Base-by-base conservation (phyloP, 1,139 yeast species). In the Protomyces lactucae-debilis region DNA sequence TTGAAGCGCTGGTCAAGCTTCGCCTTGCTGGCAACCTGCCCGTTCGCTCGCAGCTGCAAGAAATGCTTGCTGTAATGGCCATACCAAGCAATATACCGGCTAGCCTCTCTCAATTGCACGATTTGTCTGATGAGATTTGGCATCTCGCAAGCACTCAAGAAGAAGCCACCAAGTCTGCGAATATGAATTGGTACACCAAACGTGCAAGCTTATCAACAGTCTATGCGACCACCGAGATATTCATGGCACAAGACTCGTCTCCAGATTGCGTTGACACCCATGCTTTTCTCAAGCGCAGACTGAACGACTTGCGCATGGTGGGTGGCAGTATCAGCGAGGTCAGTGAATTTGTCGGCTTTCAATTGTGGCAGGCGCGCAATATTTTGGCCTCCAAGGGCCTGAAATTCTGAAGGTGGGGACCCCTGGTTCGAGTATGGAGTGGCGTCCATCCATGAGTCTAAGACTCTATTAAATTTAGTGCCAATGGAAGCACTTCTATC, bases 141-240 rank as follows among this genome's bases (percentile, higher is more conserved):
- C 90, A 77, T 74, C 84, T 84, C 70, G 85, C 96, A 0, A 16
- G 23, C 18, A 43, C 48, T 5, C 48, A n/a, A 2, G 48, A 43
- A 9, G 48, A 43, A n/a, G 95, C 92, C 2, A 97, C 92, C 73
- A 76, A 79, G 64, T 84, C 95, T n/a, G 83, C 86, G 67, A 97
- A 90, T 74, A 86, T 88, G 74, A 86, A 89, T 2, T 93, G 99
- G 99, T 93, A 93, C 74, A 79, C 95, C n/a, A 88, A 91, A 73
- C 79, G 98, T 69, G 77, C 86, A 35, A 82, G 88, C 4, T 74
- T 92, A 36, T 81, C 90, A 21, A 79, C 87, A 0, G 82, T 88
- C 3, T 90, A 88, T 73, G 87, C 88, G 0, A 80, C 86, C 43
- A 72, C 77, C 1, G 97, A 93, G 73, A 77, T 90, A 68, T 89